Conservation (phyloP, 352 stramenopile species). For the Phytopythium cucurbitacearum region DNA sequence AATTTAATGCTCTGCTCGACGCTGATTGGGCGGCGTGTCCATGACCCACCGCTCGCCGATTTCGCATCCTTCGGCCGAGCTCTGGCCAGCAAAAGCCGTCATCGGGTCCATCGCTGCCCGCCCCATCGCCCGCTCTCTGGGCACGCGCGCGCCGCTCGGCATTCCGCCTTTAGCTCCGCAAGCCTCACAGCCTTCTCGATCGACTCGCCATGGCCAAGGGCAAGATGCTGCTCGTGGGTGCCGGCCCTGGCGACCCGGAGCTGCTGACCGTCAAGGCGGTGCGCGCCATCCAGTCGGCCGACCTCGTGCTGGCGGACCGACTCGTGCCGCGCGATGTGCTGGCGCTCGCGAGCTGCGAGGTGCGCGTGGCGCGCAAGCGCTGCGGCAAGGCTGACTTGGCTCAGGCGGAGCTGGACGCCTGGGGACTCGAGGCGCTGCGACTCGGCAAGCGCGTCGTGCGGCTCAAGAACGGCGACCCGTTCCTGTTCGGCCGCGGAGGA, state of each 20-base stretch:
- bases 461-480: constrained; percentile 97
- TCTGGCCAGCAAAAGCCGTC: too few relatives aligned
- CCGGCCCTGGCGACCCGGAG: constrained; percentile 92
- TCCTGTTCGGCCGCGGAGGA: constrained; percentile 94
- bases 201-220: constrained; percentile 14
- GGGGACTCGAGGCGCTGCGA: constrained; percentile 83
- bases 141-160: constrained; percentile 7
- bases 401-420: constrained; percentile 93
- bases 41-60: too few relatives aligned
- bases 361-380: constrained; percentile 92
- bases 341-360: constrained; percentile 84
- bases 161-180: constrained; percentile 5
- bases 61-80: too few relatives aligned
- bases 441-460: constrained; percentile 92
- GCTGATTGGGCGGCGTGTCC: too few relatives aligned
- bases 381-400: constrained; percentile 93
- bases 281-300: constrained; percentile 76
- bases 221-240: constrained; percentile 84
- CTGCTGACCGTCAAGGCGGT: constrained; percentile 92
- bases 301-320: constrained; percentile 93
- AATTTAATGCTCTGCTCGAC: too few relatives aligned
- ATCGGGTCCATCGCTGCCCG: neutral
- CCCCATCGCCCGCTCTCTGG: too few relatives aligned
- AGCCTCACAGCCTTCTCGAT: too few relatives aligned
- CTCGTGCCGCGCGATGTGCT: constrained; percentile 91